Base-by-base conservation (phyloP, 176 grass and related monocot species). In the Paspalum vaginatum region DNA sequence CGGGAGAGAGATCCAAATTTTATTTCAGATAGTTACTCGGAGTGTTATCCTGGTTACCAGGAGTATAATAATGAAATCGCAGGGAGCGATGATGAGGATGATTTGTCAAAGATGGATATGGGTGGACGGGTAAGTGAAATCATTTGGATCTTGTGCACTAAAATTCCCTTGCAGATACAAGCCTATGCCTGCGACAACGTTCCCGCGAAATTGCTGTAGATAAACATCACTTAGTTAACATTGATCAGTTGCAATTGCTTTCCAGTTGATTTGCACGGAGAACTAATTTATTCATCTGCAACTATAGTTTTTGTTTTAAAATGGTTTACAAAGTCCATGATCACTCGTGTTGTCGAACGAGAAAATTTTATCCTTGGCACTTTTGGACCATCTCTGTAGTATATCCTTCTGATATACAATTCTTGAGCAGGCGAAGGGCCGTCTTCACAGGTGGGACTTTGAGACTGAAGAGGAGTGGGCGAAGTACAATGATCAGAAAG, bases 41-140 rank as follows among this genome's bases (percentile, higher is more conserved):
- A 98, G 72, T 98, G 96, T 70, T 98, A 98, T 88, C 96, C 96
- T 91, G 92, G 92, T 61, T 98, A 93, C 70, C 96, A 98, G 84
- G 90, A 87, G 65, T 98, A 95, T 63, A 87, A 98, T 77, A 81
- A 89, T 76, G 92, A 95, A 75, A 54, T 98, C 17, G 84, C 88
- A 79, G 92, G 91, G 48, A 94, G 92, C 38, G 96, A 98, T 43
- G 96, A 98, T 37, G 96, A 98, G 70, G 92, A 86, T 70, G 92
- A 98, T 88, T 85, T 98, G 63, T 91, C 96, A 26, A 98, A 98
- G 84, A 98, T 98, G 96, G 96, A 98, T 81, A 98, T 98, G 96
- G 96, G 96, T 79, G 96, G 96, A 56, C 90, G 92, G 74, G 96
- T 95, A 93, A 89, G 92, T 80, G 56, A 81, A 76, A 42, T 22